These are phyloP conservation scores for Cytospora chrysosperma DNA, from an alignment of 2,329 filamentous ascomycete genomes.

Conservation along the genomic window DNA sequence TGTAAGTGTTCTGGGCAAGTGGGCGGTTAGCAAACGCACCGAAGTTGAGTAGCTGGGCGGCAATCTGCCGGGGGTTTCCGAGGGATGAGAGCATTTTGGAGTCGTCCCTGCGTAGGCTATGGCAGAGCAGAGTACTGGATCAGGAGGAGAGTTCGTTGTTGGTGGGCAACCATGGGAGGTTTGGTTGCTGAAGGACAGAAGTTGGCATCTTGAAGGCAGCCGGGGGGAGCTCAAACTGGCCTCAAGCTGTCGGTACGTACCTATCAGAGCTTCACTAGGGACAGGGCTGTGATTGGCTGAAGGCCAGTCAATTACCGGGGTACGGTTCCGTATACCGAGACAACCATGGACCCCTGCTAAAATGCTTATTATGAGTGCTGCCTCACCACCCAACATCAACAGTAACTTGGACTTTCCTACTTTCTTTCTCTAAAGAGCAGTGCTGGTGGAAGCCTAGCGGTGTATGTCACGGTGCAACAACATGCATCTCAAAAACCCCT, in stretches of 20 bases:
- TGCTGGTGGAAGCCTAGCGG: too few species aligned
- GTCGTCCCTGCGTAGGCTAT: not conserved
- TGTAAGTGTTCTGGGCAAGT: not conserved
- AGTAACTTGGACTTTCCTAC: too few species aligned
- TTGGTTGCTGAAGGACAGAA: not conserved
- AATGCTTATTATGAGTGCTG: too few species aligned
- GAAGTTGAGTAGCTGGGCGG: slow-evolving; percentile 84
- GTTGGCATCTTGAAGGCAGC: not conserved
- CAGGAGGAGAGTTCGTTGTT: not conserved
- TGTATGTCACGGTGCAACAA: too few species aligned
- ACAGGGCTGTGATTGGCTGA: not conserved
- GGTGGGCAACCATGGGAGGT: not conserved
- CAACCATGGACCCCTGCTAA: not conserved
- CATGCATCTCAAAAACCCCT: too few species aligned
- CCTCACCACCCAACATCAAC: not conserved
- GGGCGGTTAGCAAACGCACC: slow-evolving; percentile 34
- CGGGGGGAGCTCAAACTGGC: slow-evolving; percentile 7
- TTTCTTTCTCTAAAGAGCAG: too few species aligned
- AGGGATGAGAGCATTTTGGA: slow-evolving; percentile 66
- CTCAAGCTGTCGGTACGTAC: slow-evolving; percentile 4
- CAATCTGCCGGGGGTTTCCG: slow-evolving; percentile 74
- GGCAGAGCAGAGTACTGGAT: slow-evolving; percentile 11
- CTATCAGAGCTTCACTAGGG: not conserved
- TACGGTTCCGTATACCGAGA: not conserved
- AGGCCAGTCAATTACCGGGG: not conserved